Evolutionary conservation across 257 asterid genomes (phyloP), one percentile per base, ranked within the genome.

Genomic region (Rehmannia glutinosa): DNA sequence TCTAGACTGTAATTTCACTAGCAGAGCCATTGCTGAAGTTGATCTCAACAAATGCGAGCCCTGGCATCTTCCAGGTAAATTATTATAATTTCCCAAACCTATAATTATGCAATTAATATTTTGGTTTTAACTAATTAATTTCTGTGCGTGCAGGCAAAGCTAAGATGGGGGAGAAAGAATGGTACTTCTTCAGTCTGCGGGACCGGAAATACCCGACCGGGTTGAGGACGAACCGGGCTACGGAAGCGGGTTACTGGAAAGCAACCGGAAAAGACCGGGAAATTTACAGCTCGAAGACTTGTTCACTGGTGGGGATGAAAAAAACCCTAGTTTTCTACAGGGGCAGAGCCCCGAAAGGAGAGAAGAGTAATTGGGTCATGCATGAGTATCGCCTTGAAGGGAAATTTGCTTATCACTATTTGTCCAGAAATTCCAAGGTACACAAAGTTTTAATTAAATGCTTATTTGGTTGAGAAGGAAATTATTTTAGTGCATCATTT

Each of bases 211-310:
- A 92, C 64, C 98, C 97, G 15, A 92, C 97, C 13, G 98, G 98
- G 7, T 7, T 89, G 64, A 69, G 98, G 63, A 92, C 97, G 1
- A 92, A 92, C 77, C 80, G 98, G 78, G 98, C 98, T 0, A 92
- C 98, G 0, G 98, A 87, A n/a, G 84, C 95, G 11, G 98, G 98
- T 0, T 92, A 92, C 79, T 92, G 98, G 98, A 92, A 92, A 70
- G 98, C 98, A 0, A 92, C 98, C 1, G 98, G 98, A 0, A 92
- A 92, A 59, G 98, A 92, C 66, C 73, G 98, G 73, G 97, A 92
- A 33, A 92, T 92, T 45, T 82, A 69, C 82, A 87, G 95, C 78
- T 73, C 95, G 0, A 87, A 86, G 30, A 87, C 87, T 1, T 59
- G 83, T 13, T 62, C 92, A 0, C 86, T 92, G 3, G 97, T 87